A percentile compares a stretch with the other conserved stretches of the same genome.
phyloP scores from a whole-genome alignment of 2,329 filamentous ascomycete species.

The Colletotrichum chrysophilum region DNA sequence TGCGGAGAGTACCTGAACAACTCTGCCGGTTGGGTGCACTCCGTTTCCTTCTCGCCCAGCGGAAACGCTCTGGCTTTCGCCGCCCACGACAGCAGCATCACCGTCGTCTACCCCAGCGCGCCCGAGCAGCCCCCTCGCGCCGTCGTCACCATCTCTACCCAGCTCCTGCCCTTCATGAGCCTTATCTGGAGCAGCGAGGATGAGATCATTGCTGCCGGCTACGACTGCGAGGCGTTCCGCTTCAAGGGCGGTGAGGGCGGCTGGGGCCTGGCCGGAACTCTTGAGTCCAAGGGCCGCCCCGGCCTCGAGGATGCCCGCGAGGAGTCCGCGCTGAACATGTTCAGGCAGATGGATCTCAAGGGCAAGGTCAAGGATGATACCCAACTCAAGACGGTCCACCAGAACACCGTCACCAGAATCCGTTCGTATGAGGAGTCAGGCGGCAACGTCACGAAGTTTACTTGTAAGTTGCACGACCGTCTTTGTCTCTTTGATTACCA shows the following conservation, averaged over 20 bases:
- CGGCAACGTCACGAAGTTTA: slow-evolving; percentile 77
- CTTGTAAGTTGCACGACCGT: slow-evolving; percentile 66
- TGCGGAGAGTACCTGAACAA: slow-evolving; percentile 97
- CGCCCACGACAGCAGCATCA: slow-evolving; percentile 95
- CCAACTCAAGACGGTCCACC: slow-evolving; percentile 92
- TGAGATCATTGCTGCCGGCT: slow-evolving; percentile 94
- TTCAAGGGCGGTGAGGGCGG: slow-evolving; percentile 80
- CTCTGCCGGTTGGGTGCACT: slow-evolving; percentile 95
- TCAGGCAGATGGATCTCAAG: slow-evolving; percentile 97
- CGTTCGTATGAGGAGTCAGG: slow-evolving; percentile 74
- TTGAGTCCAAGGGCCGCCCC: slow-evolving; percentile 75
- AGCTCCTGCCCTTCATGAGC: slow-evolving; percentile 90
- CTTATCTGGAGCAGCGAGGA: slow-evolving; percentile 90
- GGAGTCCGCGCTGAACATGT: slow-evolving; percentile 97
- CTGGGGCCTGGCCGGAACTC: slow-evolving; percentile 82
- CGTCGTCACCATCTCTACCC: slow-evolving; percentile 88
- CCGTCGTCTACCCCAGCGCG: slow-evolving; percentile 90
- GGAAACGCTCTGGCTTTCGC: slow-evolving; percentile 94
- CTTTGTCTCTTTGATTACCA: background rate
- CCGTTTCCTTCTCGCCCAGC: slow-evolving; percentile 89
- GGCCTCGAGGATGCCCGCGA: slow-evolving; percentile 72
- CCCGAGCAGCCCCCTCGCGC: slow-evolving; percentile 90
- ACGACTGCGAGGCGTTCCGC: slow-evolving; percentile 89
- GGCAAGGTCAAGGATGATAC: slow-evolving; percentile 92
- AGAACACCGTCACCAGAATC: slow-evolving; percentile 92